Conservation (phyloP, 805 yeast species). For the Nakazawaea anatomiae region DNA sequence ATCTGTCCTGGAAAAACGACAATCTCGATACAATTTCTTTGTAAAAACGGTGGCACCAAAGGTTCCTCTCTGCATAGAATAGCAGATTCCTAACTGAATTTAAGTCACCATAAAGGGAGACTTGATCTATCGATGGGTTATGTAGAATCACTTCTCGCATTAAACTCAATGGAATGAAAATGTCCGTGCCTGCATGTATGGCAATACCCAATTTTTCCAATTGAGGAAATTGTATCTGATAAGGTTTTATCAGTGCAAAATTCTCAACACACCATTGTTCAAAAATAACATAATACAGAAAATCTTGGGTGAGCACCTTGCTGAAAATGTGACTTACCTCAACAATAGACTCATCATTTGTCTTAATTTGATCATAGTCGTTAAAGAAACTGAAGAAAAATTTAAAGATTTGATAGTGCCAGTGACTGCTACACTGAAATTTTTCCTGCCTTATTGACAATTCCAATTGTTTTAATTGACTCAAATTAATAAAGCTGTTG, state of each 20-base stretch:
- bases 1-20: not conserved
- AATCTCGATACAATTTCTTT: not conserved
- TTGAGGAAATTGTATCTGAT: not conserved
- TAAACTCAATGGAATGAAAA: not conserved
- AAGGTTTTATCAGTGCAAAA: not conserved
- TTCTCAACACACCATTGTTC: not conserved
- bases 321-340: not conserved
- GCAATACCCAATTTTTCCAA: not conserved
- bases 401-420: not conserved
- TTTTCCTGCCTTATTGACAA: not conserved
- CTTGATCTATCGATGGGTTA: not conserved
- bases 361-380: not conserved
- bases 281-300: not conserved
- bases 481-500: not conserved
- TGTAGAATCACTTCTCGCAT: not conserved
- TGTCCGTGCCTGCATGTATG: not conserved
- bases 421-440: not conserved
- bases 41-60: not conserved
- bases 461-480: not conserved
- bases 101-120: not conserved
- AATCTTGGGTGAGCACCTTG: not conserved
- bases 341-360: not conserved
- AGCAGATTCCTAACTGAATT: not conserved
- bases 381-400: conserved; percentile 2
- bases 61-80: not conserved